These are phyloP conservation scores for Dalbergia cultrata DNA, from an alignment of 306 rosid genomes.

Conservation along the genomic window DNA sequence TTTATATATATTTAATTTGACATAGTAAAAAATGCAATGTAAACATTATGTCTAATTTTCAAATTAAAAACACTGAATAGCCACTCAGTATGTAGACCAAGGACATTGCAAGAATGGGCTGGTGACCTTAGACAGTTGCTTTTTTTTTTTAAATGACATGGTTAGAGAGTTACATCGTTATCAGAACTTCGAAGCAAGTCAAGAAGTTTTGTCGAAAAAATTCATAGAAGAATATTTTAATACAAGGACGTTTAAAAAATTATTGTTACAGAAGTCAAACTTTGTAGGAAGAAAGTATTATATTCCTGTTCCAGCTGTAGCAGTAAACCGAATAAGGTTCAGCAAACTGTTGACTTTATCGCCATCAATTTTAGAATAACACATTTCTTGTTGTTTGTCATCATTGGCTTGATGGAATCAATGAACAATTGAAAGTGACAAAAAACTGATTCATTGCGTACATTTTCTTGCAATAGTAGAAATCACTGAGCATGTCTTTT, in stretches of 20 bases:
- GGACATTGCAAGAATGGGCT: no score
- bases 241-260: neutral
- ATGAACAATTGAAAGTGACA: neutral
- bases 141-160: no score
- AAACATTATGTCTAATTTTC: no score
- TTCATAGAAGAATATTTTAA: neutral
- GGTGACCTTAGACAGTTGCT: no score
- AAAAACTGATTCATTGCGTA: slow-evolving; percentile 5
- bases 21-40: no score
- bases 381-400: neutral
- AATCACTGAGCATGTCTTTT: neutral
- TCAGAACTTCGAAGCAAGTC: neutral
- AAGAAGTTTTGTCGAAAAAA: neutral
- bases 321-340: neutral
- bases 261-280: neutral
- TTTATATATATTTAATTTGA: no score
- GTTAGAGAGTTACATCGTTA: no score
- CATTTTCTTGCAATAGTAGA: slow-evolving; percentile 20
- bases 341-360: slow-evolving; percentile 29
- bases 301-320: neutral
- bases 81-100: no score
- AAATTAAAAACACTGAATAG: no score
- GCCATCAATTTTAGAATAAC: slow-evolving; percentile 3
- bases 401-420: neutral
- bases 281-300: neutral